phyloP scores from a whole-genome alignment of 371 early-diverging fungal species.

The Basidiobolus heterosporus region DNA sequence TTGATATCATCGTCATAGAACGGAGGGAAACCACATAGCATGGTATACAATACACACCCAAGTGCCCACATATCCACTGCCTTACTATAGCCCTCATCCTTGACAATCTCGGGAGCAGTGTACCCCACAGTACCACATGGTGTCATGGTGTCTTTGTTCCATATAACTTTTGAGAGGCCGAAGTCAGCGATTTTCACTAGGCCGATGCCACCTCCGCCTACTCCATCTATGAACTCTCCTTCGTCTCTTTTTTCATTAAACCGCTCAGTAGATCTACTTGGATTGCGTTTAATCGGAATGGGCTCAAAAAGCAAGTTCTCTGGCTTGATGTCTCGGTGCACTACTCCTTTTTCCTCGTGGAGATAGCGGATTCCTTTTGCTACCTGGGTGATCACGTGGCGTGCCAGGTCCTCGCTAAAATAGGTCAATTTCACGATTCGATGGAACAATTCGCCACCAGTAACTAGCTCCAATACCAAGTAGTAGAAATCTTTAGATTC shows the following conservation, averaged over 20 bases:
- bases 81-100: conserved; percentile 61
- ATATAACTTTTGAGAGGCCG: conserved; percentile 64
- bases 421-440: conserved; percentile 62
- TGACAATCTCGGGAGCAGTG: conserved; percentile 81
- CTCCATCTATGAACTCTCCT: conserved; percentile 45
- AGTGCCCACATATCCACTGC: conserved; percentile 88
- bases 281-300: conserved; percentile 37
- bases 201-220: conserved; percentile 71
- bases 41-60: conserved; percentile 79
- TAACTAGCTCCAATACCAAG: conserved; percentile 67
- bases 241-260: conserved; percentile 43
- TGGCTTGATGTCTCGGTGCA: conserved; percentile 92
- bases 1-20: conserved; percentile 71
- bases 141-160: conserved; percentile 66
- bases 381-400: conserved; percentile 74
- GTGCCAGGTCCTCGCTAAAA: conserved; percentile 54
- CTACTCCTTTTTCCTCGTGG: conserved; percentile 71
- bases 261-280: conserved; percentile 19
- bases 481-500: conserved; percentile 50
- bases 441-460: conserved; percentile 78
- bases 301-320: conserved; percentile 83
- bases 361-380: conserved; percentile 76
- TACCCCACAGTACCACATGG: conserved; percentile 86
- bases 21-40: conserved; percentile 81
- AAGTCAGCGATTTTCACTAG: conserved; percentile 74